phyloP scores from a whole-genome alignment of 306 rosid species.

The Malus sylvestris region DNA sequence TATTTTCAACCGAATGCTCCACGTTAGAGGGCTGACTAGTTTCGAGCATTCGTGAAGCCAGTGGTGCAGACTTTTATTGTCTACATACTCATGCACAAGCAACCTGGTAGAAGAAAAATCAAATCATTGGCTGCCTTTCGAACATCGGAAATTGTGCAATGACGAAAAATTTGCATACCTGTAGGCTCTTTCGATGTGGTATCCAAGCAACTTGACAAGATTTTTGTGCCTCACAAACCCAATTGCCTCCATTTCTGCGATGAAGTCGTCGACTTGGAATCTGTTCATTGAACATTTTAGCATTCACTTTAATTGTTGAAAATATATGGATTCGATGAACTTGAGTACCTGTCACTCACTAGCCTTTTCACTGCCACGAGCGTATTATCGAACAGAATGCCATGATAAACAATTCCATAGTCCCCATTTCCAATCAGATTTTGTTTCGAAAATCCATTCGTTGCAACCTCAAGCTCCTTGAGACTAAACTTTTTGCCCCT shows the following conservation, averaged over 20 bases:
- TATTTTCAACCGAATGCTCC: constrained; percentile 47
- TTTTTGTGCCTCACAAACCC: constrained; percentile 47
- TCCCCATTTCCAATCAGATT: constrained; percentile 42
- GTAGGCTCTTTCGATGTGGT: constrained; percentile 36
- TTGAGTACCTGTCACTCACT: constrained; percentile 33
- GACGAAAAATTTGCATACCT: constrained; percentile 12
- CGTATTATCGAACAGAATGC: constrained; percentile 31
- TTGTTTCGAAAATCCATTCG: constrained; percentile 34
- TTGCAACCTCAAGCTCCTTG: constrained; percentile 39
- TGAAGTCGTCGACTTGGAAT: constrained; percentile 40
- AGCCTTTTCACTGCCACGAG: constrained; percentile 48
- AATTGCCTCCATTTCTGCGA: constrained; percentile 45
- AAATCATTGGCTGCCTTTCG: not conserved
- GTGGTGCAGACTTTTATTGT: constrained; percentile 44
- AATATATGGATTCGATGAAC: not conserved
- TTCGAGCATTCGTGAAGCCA: constrained; percentile 56
- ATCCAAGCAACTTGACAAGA: constrained; percentile 50
- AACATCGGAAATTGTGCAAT: not conserved
- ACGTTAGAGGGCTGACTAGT: constrained; percentile 47
- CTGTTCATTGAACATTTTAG: constrained; percentile 4
- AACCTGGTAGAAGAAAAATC: constrained; percentile 29
- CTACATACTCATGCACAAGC: constrained; percentile 48
- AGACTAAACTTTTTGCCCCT: constrained; percentile 24
- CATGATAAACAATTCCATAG: constrained; percentile 42
- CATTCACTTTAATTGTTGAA: too few relatives aligned